Percentiles rank a stretch among this genome's conserved stretches.
These are phyloP conservation scores for Hericium rajendrae DNA, from an alignment of 768 basidiomycete species.

Conservation along the genomic window DNA sequence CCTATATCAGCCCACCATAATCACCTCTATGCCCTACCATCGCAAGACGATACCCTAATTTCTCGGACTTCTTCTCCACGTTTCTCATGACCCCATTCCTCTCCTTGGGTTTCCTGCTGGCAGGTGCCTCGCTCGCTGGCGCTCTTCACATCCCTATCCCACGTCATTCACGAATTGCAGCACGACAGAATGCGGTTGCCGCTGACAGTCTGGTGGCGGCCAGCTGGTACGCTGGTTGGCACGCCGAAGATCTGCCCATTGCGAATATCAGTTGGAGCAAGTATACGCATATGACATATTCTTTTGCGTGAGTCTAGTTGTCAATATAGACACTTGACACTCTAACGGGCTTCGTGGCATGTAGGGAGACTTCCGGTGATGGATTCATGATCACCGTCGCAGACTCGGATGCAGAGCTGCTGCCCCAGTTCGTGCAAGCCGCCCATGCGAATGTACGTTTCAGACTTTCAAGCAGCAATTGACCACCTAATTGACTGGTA, in stretches of 20 bases:
- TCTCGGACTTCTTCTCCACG: background rate
- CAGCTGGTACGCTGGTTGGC: slow-evolving; percentile 52
- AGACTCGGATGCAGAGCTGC: slow-evolving; percentile 16
- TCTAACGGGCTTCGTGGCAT: too few species aligned
- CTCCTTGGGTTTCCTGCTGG: background rate
- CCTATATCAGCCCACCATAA: too few species aligned
- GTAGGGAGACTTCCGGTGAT: slow-evolving; percentile 13
- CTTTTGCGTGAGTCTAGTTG: slow-evolving; percentile 43
- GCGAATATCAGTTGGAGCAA: slow-evolving; percentile 42
- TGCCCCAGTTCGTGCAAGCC: slow-evolving; percentile 15
- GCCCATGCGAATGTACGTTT: slow-evolving; percentile 14
- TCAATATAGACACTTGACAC: too few species aligned
- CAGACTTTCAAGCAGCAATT: background rate
- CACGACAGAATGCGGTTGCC: background rate
- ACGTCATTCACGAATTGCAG: background rate
- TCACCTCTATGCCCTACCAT: background rate
- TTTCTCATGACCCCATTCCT: background rate
- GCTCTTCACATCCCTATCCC: background rate
- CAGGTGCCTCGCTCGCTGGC: background rate
- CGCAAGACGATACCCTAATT: background rate
- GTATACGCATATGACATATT: slow-evolving; percentile 47
- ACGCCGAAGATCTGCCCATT: slow-evolving; percentile 30
- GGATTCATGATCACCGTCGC: slow-evolving; percentile 16
- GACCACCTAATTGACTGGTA: background rate
- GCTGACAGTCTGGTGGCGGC: slow-evolving; percentile 27